phyloP scores from a whole-genome alignment of 2,329 filamentous ascomycete genomes.

The Fusarium incarnatum region DNA sequence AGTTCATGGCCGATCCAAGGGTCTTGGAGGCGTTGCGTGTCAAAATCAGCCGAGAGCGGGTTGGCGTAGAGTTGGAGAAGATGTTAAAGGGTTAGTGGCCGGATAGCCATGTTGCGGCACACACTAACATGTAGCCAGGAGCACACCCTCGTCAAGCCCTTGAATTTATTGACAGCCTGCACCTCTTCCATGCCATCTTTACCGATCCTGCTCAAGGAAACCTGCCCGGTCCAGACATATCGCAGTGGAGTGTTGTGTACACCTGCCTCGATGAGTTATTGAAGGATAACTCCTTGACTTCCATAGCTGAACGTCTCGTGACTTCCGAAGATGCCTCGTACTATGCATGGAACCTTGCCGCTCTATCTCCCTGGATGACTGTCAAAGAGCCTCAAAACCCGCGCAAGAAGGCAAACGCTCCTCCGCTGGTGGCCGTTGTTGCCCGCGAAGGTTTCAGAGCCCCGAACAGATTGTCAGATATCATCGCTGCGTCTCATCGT shows the following conservation, averaged over 20 bases:
- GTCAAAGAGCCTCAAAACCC: constrained; percentile 55
- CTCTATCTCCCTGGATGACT: constrained; percentile 78
- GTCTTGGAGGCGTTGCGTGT: constrained; percentile 82
- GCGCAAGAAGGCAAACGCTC: constrained; percentile 62
- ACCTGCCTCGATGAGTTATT: constrained; percentile 68
- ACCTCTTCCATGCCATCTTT: constrained; percentile 79
- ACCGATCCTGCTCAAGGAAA: constrained; percentile 70
- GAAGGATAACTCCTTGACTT: constrained; percentile 57
- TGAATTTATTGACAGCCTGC: constrained; percentile 72
- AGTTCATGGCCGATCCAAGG: constrained; percentile 80
- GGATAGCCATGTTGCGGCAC: not conserved
- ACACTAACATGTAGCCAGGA: constrained; percentile 53
- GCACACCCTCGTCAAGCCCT: constrained; percentile 71
- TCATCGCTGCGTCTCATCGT: constrained; percentile 73
- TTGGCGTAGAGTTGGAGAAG: constrained; percentile 90
- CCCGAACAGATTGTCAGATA: constrained; percentile 78
- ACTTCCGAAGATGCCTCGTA: constrained; percentile 74
- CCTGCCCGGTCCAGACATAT: constrained; percentile 66
- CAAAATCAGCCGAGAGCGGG: constrained; percentile 93
- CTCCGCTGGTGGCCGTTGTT: constrained; percentile 63
- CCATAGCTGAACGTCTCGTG: constrained; percentile 67
- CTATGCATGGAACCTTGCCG: constrained; percentile 80
- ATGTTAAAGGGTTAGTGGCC: constrained; percentile 76
- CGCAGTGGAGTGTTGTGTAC: constrained; percentile 73
- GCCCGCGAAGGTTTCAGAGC: constrained; percentile 83